These are phyloP conservation scores for Typha latifolia DNA, from an alignment of 176 grass and related monocot species.

Conservation along the genomic window DNA sequence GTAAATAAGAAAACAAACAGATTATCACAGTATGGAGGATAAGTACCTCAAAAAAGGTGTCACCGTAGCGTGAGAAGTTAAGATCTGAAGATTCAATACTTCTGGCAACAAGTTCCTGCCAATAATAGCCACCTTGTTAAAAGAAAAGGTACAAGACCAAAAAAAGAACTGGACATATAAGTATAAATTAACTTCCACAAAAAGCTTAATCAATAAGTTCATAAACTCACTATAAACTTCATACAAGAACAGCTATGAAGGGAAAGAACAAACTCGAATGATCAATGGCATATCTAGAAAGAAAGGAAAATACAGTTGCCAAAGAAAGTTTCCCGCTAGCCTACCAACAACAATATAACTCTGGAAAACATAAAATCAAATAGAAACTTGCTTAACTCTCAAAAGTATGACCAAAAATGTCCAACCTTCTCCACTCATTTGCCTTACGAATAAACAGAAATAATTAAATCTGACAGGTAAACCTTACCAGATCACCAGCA, in stretches of 20 bases:
- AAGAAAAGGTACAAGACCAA: neutral
- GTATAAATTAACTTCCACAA: neutral
- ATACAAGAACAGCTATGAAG: neutral
- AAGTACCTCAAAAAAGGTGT: slow-evolving; percentile 90
- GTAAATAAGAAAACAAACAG: neutral
- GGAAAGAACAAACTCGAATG: neutral
- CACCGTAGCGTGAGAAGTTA: slow-evolving; percentile 95
- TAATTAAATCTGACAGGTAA: slow-evolving; percentile 6
- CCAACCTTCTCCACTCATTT: neutral
- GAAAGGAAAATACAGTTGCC: neutral
- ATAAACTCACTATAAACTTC: neutral
- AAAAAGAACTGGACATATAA: neutral
- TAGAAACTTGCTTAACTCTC: neutral
- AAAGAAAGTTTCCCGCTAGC: neutral
- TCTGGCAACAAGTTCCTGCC: slow-evolving; percentile 92
- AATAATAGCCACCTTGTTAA: slow-evolving; percentile 9
- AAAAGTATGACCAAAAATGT: neutral
- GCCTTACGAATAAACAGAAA: neutral
- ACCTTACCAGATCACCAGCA: slow-evolving; percentile 82
- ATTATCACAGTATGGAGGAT: neutral
- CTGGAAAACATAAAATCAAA: neutral
- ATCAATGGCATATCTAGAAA: neutral
- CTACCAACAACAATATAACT: neutral
- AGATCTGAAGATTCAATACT: slow-evolving; percentile 90
- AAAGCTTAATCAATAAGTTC: neutral